Base-by-base conservation (phyloP, 2,329 filamentous ascomycete species). In the Hypoxylon sp. region DNA sequence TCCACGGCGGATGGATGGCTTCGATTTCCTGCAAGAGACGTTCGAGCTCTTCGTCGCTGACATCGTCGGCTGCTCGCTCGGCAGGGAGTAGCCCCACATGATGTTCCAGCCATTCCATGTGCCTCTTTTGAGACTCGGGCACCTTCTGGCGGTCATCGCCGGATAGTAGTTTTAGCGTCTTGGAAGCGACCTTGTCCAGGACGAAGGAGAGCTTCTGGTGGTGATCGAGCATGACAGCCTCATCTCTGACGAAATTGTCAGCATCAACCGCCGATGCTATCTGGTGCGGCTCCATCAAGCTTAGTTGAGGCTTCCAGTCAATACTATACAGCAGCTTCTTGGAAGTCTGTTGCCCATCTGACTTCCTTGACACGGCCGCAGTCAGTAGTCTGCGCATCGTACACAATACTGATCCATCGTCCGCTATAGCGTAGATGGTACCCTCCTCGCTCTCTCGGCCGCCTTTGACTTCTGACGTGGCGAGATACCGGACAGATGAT, bases 251-350 rank as follows among this genome's bases (percentile, higher is more conserved):
- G 26, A 70, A 68, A 0, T 40, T 55, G 30, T 73, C 49, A 5
- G 67, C 69, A 11, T 67, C 45, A 50, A 75, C 78, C 1, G 62
- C 51, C 1, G 46, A 40, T 4, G 45, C 52, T 7, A 80, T 66
- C 59, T 79, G 72, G 40, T 73, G 24, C 8, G 69, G 67, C 14
- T 68, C 62, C 12, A 80, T 69, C n/a, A 79, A 42, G 68, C 76
- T 78, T 18, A 80, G 67, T 52, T 80, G 77, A 0, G 78, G 79
- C 61, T 78, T 77, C 78, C 78, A 80, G 24, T 78, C 74, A 30
- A 79, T 63, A 5, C 65, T 72, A 49, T 80, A 72, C 8, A 80
- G 61, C 42, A 80, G 59, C 45, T 76, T 77, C 54, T 72, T 70
- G 16, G 44, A 42, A 22, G 45, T 20, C n/a, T 68, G 45, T 3